Evolutionary conservation across 2,329 filamentous ascomycete genomes (phyloP), one percentile per base, ranked within the genome.

Genomic region (Phoma sp.): DNA sequence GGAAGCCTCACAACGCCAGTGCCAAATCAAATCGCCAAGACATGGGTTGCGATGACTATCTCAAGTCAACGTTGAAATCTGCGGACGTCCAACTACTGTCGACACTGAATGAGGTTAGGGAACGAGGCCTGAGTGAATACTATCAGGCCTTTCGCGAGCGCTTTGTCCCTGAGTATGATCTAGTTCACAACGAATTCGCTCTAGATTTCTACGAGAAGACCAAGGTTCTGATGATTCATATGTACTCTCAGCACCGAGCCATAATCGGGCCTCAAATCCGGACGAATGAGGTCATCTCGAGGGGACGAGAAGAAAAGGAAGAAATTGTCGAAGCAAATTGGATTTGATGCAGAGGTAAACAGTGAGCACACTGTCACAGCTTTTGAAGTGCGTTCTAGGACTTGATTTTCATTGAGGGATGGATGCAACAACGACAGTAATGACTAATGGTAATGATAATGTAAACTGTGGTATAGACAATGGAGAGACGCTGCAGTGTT

Each of bases 161-260:
- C 4, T 51, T 52, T 33, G 40, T 28, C 1, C 48, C 48, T 10
- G 48, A 52, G 15, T 52, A 52, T 29, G 40, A 52, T 21, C n/a
- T 39, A 10, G 36, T 52, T 34, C 40, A 52, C 20, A 39, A 52
- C 14, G 40, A 32, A 9, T 45, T 14, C 11, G 26, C 34, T 9
- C 20, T 45, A n/a, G 48, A 46, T 1, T 46, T 52, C 21, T 52
- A 52, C 11, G 48, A 52, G 28, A 52, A 52, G 28, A 52, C 48
- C 5, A 52, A 40, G 14, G 40, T 20, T 6, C 14, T 52, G 21
- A 46, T 45, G 48, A 40, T 46, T n/a, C 48, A 52, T 5, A 52
- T 40, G 40, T 46, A 32, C 15, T 52, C 40, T 7, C 48, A 38
- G 21, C 48, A 26, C 15, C 33, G 48, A 6, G 14, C 28, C 12